Base-by-base conservation (phyloP, 2,329 filamentous ascomycete genomes). In the Penicillium sp. region DNA sequence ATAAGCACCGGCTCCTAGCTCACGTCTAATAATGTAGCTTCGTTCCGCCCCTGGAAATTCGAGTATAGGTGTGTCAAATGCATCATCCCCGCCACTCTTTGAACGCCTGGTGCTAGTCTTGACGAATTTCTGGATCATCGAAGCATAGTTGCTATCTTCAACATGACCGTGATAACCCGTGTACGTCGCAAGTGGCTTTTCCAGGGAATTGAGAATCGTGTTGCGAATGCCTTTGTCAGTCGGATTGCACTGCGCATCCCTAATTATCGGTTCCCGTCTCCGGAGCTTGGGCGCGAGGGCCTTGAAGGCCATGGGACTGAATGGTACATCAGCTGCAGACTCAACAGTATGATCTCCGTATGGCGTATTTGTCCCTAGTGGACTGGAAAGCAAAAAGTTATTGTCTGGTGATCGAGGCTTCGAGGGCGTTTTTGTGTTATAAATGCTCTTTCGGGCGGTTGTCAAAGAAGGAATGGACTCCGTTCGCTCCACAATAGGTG, bases 401-500 rank as follows among this genome's bases (percentile, higher is more conserved):
- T 59, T 62, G 16, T 46, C 50, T 16, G 71, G 70, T 16, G 65
- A 64, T 35, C 62, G 61, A 23, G 64, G 82, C 64, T 86, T 87
- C 63, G 85, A 91, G 16, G 91, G 91, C 5, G 91, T 95, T 74
- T 94, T 96, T 46, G 85, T 81, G 50, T 80, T 81, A 65, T 71
- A 85, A 78, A 71, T 82, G 82, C 61, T 82, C 81, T 71, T 83
- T 82, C 63, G 78, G 79, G 52, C 79, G 69, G 60, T 80, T 75
- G 50, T 84, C 80, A 29, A 85, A 5, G 83, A 82, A 40, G 87
- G 75, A 35, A 97, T 76, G 0, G 92, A 89, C 73, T 99, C 94
- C 0, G 94, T 99, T 65, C 91, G 87, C 73, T 99, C 94, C 1
- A 94, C 93, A 62, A 99, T 99, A 1, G 94, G 94, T 0, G 94